Base-by-base conservation (phyloP, 176 grass and related monocot species). In the Calamus simplicifolius region DNA sequence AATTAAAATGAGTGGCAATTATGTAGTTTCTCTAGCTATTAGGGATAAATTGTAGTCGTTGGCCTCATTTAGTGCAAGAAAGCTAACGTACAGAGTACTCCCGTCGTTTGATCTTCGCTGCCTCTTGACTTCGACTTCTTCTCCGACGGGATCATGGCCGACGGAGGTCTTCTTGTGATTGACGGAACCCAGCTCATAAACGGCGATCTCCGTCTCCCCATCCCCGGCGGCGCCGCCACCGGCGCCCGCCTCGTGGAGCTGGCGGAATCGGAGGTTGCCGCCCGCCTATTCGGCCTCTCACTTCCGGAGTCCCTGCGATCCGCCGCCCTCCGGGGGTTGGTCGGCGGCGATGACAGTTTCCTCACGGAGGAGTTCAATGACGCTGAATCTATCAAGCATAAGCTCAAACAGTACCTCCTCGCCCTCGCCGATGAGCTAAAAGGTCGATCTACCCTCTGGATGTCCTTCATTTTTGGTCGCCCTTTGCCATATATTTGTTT, bases 391-490 rank as follows among this genome's bases (percentile, higher is more conserved):
- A 3, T 15, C n/a, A 63, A 25, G 61, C 12, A 25, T 19, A 63
- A 63, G 38, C 31, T 63, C 35, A 8, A 48, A 7, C 38, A 63
- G 31, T 63, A 63, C 43, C 61, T 63, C 61, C 18, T 63, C 19
- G 19, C 61, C 17, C 61, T 63, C 14, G 61, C 61, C 13, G 61
- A 63, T 16, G 61, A 25, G 13, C 61, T 63, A 50, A 48, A 38
- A 63, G 61, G 61, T 63, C 8, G 2, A 59, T 27, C 16, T 29
- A 17, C 15, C 27, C 57, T 16, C 57, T 31, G 30, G 7, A 29
- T 16, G 17, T 59, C 57, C 5, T 29, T 59, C 16, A 3, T 16
- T 38, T 38, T 38, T 38, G 31, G 7, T 38, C 12, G 7, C 35
- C 6, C 35, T 10, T 38, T 38, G 35, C 8, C 35, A 5, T 38